Base-by-base conservation (phyloP, 495 filamentous ascomycete species). In the Penicillium nucicola region DNA sequence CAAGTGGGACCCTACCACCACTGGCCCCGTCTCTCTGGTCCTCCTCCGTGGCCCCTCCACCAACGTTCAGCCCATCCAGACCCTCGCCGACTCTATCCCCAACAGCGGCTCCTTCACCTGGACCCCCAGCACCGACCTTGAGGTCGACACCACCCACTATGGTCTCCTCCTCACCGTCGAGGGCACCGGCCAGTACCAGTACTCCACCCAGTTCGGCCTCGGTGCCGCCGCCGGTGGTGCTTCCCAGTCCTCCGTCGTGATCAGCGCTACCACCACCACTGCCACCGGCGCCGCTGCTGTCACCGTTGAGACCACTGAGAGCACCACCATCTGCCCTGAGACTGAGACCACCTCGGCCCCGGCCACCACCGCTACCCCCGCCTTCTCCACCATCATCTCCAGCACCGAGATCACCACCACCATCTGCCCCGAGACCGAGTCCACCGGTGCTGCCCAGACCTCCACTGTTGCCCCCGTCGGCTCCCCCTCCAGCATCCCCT, bases 191-290 rank as follows among this genome's bases (percentile, higher is more conserved):
- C 61, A 76, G 56, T 88, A 83, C 75, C 85, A 89, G 65, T 89
- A 80, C 70, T 79, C 77, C 19, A 81, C 80, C 35, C 85, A 88
- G 62, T 89, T 87, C 69, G 85, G 85, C 59, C 72, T 89, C 72
- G 51, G 67, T 64, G 50, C 78, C 66, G 50, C 78, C 65, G n/a
- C 70, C 64, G 23, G 61, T 49, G 44, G 68, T 54, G 42, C 72
- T 17, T 44, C 57, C 32, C 20, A 41, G 49, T 30, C 30, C 56
- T 22, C 39, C 31, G 36, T 53, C 33, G 20, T 23, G 33, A 13
- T 13, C 10, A 44, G 17, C 7, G 3, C 30, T 7, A 25, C 41
- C 41, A n/a, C 15, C 28, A n/a, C 17, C 10, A 11, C 23, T 31
- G 14, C 34, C 10, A 7, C 33, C 7, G 3, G 60, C 18, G 53